Evolutionary conservation across 192 early-diverging fungal species (phyloP), one percentile per base, ranked within the genome.

Genomic region (Dimargaris cristalligena): DNA sequence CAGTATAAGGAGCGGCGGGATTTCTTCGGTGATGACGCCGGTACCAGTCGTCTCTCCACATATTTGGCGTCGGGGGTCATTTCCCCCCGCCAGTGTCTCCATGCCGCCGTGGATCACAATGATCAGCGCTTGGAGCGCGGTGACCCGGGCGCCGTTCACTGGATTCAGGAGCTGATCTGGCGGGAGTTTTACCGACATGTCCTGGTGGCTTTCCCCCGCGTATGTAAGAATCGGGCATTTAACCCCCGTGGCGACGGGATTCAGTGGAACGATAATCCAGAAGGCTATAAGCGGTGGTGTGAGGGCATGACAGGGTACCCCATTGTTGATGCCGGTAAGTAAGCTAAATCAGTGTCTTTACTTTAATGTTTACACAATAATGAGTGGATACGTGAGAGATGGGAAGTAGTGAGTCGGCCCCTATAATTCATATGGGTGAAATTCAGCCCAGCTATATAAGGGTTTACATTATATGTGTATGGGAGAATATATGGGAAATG

Each of bases 171-270:
- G 57, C 44, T 86, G 22, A 60, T 72, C 14, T 83, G 80, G 83
- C 69, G 76, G 16, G 83, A 85, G 33, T 85, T 85, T 61, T 85
- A 83, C 67, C 63, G 69, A 10, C 61, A 80, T 52, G 69, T 85
- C 28, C 44, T 79, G 31, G 65, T 81, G 6, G 67, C 66, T 34
- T 85, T 73, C 65, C 80, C 80, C 1, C 63, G 64, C 31, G 74
- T 85, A 1, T 79, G 68, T 61, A 82, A 71, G 68, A 74, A 77
- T 63, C 60, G 55, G n/a, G 64, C 81, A 6, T 82, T 78, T 66
- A 76, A 78, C 54, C 60, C 49, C 8, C 63, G 74, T 29, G 74
- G 71, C 20, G 73, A 74, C 32, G 48, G 63, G 29, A 62, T 87
- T 28, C 59, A 60, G 30, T 87, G 83, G 83, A 65, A 60, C 52